Evolutionary conservation across 768 basidiomycete genomes (phyloP).

Genomic region (Mycena galopus): DNA sequence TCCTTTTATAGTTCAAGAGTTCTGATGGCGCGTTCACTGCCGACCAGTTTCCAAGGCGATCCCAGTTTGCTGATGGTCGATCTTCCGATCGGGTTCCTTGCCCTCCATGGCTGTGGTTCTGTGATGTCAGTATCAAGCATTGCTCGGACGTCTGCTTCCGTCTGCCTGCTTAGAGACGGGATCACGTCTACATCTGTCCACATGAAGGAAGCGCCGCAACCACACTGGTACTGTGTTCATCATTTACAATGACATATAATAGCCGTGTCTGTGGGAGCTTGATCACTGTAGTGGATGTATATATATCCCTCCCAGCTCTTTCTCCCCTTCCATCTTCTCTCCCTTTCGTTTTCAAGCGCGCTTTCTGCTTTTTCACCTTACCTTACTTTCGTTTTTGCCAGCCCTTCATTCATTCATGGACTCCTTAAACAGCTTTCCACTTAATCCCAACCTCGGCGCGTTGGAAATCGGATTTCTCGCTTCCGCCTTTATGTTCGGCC

Average conservation of each 20-base stretch:
- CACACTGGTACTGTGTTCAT: background rate
- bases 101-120: background rate
- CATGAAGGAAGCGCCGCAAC: background rate
- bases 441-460: slow-evolving; percentile 35
- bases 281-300: background rate
- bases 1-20: background rate
- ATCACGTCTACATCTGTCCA: too few species aligned
- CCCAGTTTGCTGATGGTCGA: background rate
- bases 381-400: slow-evolving; percentile 16
- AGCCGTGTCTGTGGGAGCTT: background rate
- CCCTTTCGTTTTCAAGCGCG: background rate
- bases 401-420: slow-evolving; percentile 17
- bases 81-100: background rate
- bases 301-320: background rate
- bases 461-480: slow-evolving; percentile 33
- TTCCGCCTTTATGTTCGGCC: slow-evolving; percentile 35
- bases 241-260: background rate
- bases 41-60: background rate
- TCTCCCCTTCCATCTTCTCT: background rate
- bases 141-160: background rate
- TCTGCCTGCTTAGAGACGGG: background rate
- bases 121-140: background rate
- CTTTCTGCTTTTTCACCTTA: background rate
- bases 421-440: slow-evolving; percentile 19
- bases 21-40: background rate